Evolutionary conservation across 306 rosid genomes (phyloP).

Genomic region (Chamaecrista fasciculata): DNA sequence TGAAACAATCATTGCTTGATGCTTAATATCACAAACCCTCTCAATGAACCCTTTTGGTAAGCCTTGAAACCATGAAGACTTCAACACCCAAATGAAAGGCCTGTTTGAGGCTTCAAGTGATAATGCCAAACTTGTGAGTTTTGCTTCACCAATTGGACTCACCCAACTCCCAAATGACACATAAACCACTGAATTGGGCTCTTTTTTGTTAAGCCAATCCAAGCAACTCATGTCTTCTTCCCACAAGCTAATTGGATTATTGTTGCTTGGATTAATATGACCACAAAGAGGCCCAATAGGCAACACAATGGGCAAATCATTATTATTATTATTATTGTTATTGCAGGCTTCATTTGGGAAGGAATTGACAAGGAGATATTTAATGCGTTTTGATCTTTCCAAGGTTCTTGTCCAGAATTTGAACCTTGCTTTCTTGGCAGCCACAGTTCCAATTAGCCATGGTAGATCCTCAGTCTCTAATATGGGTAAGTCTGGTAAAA

Average conservation of each 20-base stretch:
- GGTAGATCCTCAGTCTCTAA: slow-evolving; percentile 66
- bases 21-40: slow-evolving; percentile 26
- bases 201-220: slow-evolving; percentile 58
- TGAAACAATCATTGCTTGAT: slow-evolving; percentile 52
- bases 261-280: slow-evolving; percentile 2
- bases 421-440: slow-evolving; percentile 65
- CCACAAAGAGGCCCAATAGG: slow-evolving; percentile 50
- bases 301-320: slow-evolving; percentile 26
- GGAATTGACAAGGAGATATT: slow-evolving; percentile 66
- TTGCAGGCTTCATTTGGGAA: slow-evolving; percentile 46
- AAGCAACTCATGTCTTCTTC: slow-evolving; percentile 70
- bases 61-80: slow-evolving; percentile 52
- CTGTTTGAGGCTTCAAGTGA: slow-evolving; percentile 55
- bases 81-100: slow-evolving; percentile 81
- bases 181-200: slow-evolving; percentile 50
- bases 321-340: too few species aligned
- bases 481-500: slow-evolving; percentile 44
- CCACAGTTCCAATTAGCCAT: slow-evolving; percentile 73
- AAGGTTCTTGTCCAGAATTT: slow-evolving; percentile 78
- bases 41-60: slow-evolving; percentile 57
- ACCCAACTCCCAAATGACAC: slow-evolving; percentile 94
- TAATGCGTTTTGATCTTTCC: slow-evolving; percentile 50
- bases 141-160: slow-evolving; percentile 63
- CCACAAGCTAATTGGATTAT: slow-evolving; percentile 59
- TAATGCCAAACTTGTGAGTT: slow-evolving; percentile 51